Percentiles rank a stretch among this genome's conserved stretches.
Conservation (phyloP, 1,284 basidiomycete species). For the Singerocomus inundabilis region DNA sequence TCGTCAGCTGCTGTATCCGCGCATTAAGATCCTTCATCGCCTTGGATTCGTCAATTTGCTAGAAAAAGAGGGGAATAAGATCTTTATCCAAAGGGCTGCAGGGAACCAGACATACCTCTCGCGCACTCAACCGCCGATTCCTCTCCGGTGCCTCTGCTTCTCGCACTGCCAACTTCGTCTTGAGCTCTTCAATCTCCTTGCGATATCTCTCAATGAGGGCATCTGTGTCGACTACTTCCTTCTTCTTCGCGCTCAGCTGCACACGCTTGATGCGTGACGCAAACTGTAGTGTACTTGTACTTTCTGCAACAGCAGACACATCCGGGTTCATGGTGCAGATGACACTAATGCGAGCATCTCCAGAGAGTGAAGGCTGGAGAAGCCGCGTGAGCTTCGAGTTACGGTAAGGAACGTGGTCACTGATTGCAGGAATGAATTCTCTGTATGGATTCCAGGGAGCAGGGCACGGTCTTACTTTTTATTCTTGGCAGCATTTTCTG, state of each 20-base stretch:
- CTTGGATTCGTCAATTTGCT: slow-evolving; percentile 77
- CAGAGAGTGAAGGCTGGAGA: slow-evolving; percentile 91
- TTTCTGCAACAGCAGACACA: slow-evolving; percentile 70
- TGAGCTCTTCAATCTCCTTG: slow-evolving; percentile 87
- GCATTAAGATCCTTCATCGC: slow-evolving; percentile 80
- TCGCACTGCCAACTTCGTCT: slow-evolving; percentile 61
- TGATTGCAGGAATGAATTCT: slow-evolving; percentile 27
- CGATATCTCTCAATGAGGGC: slow-evolving; percentile 90
- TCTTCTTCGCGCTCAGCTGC: slow-evolving; percentile 84
- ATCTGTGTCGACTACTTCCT: slow-evolving; percentile 90
- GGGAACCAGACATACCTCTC: slow-evolving; percentile 49
- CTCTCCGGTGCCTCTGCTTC: slow-evolving; percentile 57
- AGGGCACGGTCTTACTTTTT: slow-evolving; percentile 49
- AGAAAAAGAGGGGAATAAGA: slow-evolving; percentile 1
- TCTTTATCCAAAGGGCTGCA: background rate
- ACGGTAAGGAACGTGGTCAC: slow-evolving; percentile 91
- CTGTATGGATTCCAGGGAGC: background rate
- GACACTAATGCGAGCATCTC: slow-evolving; percentile 94
- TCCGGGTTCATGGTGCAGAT: slow-evolving; percentile 95
- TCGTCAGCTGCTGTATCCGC: slow-evolving; percentile 82
- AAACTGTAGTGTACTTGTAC: slow-evolving; percentile 83
- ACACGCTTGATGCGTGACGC: slow-evolving; percentile 87
- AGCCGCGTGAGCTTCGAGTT: slow-evolving; percentile 95
- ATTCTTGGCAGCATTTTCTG: slow-evolving; percentile 79
- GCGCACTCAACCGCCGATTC: slow-evolving; percentile 60